phyloP scores from a whole-genome alignment of 2,329 filamentous ascomycete species.

The Phoma sp. region DNA sequence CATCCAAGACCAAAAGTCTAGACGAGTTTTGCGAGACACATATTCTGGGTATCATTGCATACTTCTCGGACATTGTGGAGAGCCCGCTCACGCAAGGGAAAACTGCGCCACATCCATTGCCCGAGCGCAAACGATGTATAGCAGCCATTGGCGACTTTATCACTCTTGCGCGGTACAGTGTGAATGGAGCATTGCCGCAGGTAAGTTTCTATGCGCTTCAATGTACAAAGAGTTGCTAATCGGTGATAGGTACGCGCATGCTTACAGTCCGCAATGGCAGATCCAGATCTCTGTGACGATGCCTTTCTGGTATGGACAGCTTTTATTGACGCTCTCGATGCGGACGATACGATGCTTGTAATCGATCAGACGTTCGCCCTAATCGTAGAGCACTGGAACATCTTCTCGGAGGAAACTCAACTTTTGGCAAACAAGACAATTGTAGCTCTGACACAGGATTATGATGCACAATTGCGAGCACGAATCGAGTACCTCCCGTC shows the following conservation, averaged over 20 bases:
- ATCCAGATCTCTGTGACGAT: slow-evolving; percentile 75
- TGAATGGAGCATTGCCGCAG: slow-evolving; percentile 84
- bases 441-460: slow-evolving; percentile 68
- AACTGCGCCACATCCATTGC: slow-evolving; percentile 60
- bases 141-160: slow-evolving; percentile 90
- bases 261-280: slow-evolving; percentile 80
- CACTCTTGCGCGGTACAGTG: slow-evolving; percentile 73
- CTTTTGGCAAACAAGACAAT: slow-evolving; percentile 69
- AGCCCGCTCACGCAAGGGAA: slow-evolving; percentile 58
- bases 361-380: slow-evolving; percentile 91
- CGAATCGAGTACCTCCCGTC: slow-evolving; percentile 81
- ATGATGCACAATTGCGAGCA: slow-evolving; percentile 67
- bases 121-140: slow-evolving; percentile 79
- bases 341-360: slow-evolving; percentile 79
- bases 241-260: slow-evolving; percentile 80
- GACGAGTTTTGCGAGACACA: slow-evolving; percentile 82
- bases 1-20: slow-evolving; percentile 64
- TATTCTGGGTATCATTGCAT: slow-evolving; percentile 84
- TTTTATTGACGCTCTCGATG: slow-evolving; percentile 73
- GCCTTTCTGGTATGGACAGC: slow-evolving; percentile 86
- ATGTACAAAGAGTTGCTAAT: slow-evolving; percentile 28
- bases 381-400: slow-evolving; percentile 79
- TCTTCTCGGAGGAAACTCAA: slow-evolving; percentile 68
- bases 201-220: slow-evolving; percentile 55
- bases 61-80: slow-evolving; percentile 80